Percentiles rank a stretch among this genome's conserved stretches.
Conservation (phyloP, 176 grass and related monocot genomes). For the Thalia dealbata region DNA sequence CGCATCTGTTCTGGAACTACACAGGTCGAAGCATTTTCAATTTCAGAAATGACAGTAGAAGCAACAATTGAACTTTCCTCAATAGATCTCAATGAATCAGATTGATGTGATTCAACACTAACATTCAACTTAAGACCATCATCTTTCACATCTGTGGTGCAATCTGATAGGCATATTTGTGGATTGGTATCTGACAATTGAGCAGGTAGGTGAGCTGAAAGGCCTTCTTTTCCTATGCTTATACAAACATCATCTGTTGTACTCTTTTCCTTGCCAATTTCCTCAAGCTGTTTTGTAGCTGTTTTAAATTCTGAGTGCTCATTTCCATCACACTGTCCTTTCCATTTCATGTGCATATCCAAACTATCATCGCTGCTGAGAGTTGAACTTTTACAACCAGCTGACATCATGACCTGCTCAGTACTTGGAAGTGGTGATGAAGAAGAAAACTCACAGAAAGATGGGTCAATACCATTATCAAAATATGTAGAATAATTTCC, state of each 20-base stretch:
- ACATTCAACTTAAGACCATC: conserved; percentile 21
- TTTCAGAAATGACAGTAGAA: conserved; percentile 16
- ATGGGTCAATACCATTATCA: conserved; percentile 11
- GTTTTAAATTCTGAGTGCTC: not conserved
- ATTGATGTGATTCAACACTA: conserved; percentile 10
- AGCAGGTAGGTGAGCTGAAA: not conserved
- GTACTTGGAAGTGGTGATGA: not conserved
- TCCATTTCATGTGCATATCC: conserved; percentile 16
- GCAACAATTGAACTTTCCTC: conserved; percentile 15
- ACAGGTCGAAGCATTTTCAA: conserved; percentile 27
- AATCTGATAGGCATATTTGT: conserved; percentile 21
- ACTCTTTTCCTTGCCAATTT: not conserved
- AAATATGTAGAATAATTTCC: not conserved
- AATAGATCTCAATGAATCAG: conserved; percentile 20
- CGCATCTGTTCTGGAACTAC: conserved; percentile 22
- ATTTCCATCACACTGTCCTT: conserved; percentile 13
- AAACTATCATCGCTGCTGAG: conserved; percentile 1
- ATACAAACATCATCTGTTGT: conserved; percentile 6
- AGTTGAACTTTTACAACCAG: not conserved
- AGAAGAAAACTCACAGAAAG: not conserved
- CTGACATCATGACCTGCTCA: not conserved
- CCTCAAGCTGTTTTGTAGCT: conserved; percentile 7
- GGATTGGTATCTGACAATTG: conserved; percentile 14
- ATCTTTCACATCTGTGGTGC: conserved; percentile 24
- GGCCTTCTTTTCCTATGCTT: not conserved